Base-by-base conservation (phyloP, 2,329 filamentous ascomycete species). In the Neofusicoccum sp. region DNA sequence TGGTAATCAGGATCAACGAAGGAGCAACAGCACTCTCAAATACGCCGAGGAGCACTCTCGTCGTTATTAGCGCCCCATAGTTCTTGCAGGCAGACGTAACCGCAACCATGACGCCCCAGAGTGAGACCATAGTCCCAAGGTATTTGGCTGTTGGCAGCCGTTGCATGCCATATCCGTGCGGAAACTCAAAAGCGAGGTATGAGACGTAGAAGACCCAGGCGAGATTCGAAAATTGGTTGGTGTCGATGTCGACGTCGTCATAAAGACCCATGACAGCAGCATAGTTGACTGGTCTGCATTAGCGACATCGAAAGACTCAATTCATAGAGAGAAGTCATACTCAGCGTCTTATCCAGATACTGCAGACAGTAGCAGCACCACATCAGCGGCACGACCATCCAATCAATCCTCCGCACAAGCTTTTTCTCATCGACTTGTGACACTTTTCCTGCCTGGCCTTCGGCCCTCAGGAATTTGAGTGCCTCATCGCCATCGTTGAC, bases 21-120 rank as follows among this genome's bases (percentile, higher is more conserved):
- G 84, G 84, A 0, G 82, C 81, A 8, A 86, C 80, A 6, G 80
- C 81, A 11, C 81, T 77, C 69, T 87, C 85, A 63, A 85, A 84
- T 47, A 78, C 78, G 12, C 84, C 84, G 0, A 86, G 74, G 0
- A 86, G 69, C 11, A 84, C 78, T 6, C 84, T 77, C 1, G 81
- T 79, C 6, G 79, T 76, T 4, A 83, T 78, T 11, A 86, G 73
- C 0, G 80, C 79, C 2, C 76, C 78, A 67, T 81, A 85, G 65
- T 80, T 83, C 66, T 81, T 79, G 50, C 80, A 81, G 3, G 80
- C 81, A n/a, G 78, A 77, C 8, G 81, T 83, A 6, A 79, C 72
- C 1, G 80, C 75, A 2, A 84, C 77, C 52, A 83, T 77, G 3
- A 81, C 68, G 8, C 81, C 82, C 82, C 81, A 84, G 12, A 80